phyloP scores from a whole-genome alignment of 148 eudicot genomes.

The Vaccinium macrocarpon region DNA sequence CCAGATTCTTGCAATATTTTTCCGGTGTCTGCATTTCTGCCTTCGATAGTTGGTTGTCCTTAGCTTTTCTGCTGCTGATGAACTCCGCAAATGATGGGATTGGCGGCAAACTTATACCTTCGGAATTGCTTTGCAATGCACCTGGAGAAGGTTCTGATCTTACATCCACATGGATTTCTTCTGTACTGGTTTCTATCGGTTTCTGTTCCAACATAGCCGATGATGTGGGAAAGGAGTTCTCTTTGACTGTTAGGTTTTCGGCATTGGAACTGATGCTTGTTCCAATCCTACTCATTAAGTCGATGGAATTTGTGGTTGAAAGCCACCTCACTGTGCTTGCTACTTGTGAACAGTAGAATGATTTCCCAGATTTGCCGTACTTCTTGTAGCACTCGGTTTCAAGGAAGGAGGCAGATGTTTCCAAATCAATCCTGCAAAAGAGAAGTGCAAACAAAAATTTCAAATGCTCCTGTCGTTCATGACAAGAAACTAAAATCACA shows the following conservation, averaged over 20 bases:
- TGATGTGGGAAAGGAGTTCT: constrained; percentile 21
- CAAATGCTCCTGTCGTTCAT: neutral
- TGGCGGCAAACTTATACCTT: constrained; percentile 42
- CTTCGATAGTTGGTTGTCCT: constrained; percentile 25
- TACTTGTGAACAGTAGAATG: constrained; percentile 79
- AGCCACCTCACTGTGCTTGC: constrained; percentile 91
- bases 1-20: constrained; percentile 25
- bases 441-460: neutral
- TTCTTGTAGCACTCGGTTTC: constrained; percentile 79
- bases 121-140: constrained; percentile 22
- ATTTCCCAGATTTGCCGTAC: constrained; percentile 69
- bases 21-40: constrained; percentile 31
- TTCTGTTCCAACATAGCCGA: constrained; percentile 27
- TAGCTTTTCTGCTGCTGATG: constrained; percentile 45
- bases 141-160: constrained; percentile 24
- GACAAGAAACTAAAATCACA: neutral
- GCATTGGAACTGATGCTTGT: constrained; percentile 15
- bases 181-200: constrained; percentile 22
- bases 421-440: constrained; percentile 55
- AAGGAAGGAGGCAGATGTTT: constrained; percentile 48
- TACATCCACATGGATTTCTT: constrained; percentile 16
- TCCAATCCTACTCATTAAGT: constrained; percentile 44
- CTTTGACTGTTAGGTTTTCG: constrained; percentile 21
- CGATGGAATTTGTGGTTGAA: constrained; percentile 49
- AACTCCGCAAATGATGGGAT: constrained; percentile 69